Evolutionary conservation across 805 yeast species (phyloP).

Genomic region (Saccharomycopsis sp.): DNA sequence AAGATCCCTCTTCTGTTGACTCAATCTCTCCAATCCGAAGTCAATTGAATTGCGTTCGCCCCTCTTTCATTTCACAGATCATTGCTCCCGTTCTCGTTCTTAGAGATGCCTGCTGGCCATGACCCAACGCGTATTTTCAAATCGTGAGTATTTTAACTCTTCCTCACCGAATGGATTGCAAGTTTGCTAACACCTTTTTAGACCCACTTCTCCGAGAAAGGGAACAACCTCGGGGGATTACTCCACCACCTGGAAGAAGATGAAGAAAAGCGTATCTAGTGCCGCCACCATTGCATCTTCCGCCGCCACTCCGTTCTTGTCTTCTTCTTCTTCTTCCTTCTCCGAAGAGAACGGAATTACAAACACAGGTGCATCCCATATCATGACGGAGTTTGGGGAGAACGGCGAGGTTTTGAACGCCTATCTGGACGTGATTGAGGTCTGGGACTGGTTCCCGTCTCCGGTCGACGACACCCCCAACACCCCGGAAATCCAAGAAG

Average conservation of each 20-base stretch:
- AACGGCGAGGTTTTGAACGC: conserved; percentile 32
- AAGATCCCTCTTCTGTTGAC: too few species aligned
- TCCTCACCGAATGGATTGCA: too few species aligned
- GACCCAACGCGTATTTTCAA: conserved; percentile 26
- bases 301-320: neutral
- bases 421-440: conserved; percentile 26
- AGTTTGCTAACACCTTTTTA: neutral
- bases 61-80: too few species aligned
- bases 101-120: conserved; percentile 28
- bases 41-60: too few species aligned
- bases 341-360: neutral
- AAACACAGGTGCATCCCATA: neutral
- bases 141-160: conserved; percentile 22
- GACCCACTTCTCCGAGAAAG: conserved; percentile 22
- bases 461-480: conserved; percentile 9
- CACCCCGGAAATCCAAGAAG: conserved; percentile 2
- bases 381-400: conserved; percentile 28
- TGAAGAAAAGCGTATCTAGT: conserved; percentile 19
- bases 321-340: too few species aligned
- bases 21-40: too few species aligned
- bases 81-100: too few species aligned
- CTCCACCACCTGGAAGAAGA: conserved; percentile 27
- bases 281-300: conserved; percentile 11
- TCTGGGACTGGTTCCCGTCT: conserved; percentile 35
- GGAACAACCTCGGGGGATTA: conserved; percentile 16